These are phyloP conservation scores for Paecilomyces niveus DNA, from an alignment of 2,329 filamentous ascomycete species.

Conservation along the genomic window DNA sequence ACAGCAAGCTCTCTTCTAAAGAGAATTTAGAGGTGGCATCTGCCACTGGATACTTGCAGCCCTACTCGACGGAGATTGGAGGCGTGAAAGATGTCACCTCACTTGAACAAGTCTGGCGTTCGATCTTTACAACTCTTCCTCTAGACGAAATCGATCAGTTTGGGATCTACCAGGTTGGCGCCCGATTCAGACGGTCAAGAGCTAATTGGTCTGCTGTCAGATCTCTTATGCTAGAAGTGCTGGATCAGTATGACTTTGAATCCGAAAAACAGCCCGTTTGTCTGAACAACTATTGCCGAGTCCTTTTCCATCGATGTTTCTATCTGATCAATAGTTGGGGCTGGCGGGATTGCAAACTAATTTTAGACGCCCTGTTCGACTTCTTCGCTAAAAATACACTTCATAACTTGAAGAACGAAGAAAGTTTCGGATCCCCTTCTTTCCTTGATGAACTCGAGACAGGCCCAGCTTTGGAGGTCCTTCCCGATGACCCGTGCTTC, in stretches of 20 bases:
- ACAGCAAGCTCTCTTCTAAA: constrained; percentile 18
- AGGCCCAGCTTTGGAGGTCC: constrained; percentile 37
- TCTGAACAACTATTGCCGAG: constrained; percentile 51
- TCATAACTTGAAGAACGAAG: constrained; percentile 46
- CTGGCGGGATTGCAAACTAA: constrained; percentile 49
- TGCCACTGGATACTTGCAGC: constrained; percentile 23
- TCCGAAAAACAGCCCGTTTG: constrained; percentile 32
- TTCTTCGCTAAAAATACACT: constrained; percentile 52
- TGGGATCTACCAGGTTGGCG: constrained; percentile 40
- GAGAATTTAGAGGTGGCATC: constrained; percentile 39
- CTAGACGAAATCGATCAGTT: constrained; percentile 45
- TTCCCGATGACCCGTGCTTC: constrained; percentile 47
- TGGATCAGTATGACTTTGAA: constrained; percentile 41
- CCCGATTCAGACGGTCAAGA: constrained; percentile 29
- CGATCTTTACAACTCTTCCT: constrained; percentile 48
- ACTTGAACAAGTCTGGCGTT: constrained; percentile 33
- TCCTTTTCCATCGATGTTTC: constrained; percentile 46
- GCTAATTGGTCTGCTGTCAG: constrained; percentile 48
- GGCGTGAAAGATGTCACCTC: constrained; percentile 19
- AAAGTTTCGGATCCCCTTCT: constrained; percentile 43
- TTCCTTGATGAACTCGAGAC: constrained; percentile 48
- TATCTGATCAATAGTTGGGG: constrained; percentile 49
- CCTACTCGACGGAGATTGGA: constrained; percentile 32
- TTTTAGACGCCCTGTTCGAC: constrained; percentile 50
- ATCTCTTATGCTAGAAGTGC: constrained; percentile 38